These are phyloP conservation scores for Phyllosticta ampelicida DNA, from an alignment of 2,329 filamentous ascomycete genomes.

Conservation along the genomic window DNA sequence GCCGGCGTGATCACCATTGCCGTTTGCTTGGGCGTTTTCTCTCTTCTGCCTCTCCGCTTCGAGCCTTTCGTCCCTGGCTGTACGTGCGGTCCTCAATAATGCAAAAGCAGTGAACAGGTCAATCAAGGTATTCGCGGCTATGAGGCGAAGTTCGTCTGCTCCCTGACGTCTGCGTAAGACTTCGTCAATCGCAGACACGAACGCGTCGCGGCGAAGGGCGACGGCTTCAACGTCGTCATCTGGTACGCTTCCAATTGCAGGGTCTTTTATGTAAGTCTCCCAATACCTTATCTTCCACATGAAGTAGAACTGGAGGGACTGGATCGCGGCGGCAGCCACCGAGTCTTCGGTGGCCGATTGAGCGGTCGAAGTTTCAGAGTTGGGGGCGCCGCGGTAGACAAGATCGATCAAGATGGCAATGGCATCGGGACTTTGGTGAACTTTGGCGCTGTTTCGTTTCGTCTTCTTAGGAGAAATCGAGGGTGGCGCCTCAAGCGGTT, in stretches of 20 bases:
- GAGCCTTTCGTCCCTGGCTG: constrained; percentile 19
- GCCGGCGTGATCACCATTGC: constrained; percentile 12
- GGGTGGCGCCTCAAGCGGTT: constrained; percentile 54
- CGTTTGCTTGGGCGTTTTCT: constrained; percentile 15
- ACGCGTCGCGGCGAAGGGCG: constrained; percentile 41
- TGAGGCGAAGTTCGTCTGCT: constrained; percentile 68
- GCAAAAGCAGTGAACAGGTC: constrained; percentile 76
- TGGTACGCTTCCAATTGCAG: constrained; percentile 35
- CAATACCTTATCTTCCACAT: constrained; percentile 73
- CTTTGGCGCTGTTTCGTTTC: constrained; percentile 3
- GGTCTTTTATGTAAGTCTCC: constrained; percentile 23
- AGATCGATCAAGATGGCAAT: constrained; percentile 64
- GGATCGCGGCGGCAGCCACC: constrained; percentile 64
- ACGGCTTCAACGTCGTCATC: constrained; percentile 49
- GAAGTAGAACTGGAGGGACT: constrained; percentile 75
- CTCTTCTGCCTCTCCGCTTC: neutral
- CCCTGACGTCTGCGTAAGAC: constrained; percentile 44
- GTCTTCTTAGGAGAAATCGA: constrained; percentile 33
- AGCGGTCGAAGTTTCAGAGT: constrained; percentile 53
- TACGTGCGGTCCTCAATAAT: constrained; percentile 44
- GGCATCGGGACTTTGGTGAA: constrained; percentile 24
- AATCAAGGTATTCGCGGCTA: constrained; percentile 64
- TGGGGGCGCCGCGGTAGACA: constrained; percentile 60
- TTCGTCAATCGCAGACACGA: constrained; percentile 37
- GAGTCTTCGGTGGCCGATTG: constrained; percentile 70